Evolutionary conservation across 2,329 filamentous ascomycete species (phyloP).

Genomic region (Pyricularia sp.): DNA sequence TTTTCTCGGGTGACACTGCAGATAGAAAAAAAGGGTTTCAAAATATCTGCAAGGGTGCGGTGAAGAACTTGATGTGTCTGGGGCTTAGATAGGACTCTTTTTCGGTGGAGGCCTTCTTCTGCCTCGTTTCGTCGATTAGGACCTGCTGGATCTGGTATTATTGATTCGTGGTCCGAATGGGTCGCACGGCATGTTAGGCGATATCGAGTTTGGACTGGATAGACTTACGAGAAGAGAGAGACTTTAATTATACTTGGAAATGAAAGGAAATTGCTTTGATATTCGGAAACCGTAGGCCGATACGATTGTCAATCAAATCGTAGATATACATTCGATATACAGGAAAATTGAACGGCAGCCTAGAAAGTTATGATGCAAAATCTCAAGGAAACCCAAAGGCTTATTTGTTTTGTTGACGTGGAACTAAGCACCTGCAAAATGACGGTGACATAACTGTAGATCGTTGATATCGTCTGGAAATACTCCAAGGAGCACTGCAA

Average conservation of each 20-base stretch:
- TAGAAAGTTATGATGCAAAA: not conserved
- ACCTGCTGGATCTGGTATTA: not conserved
- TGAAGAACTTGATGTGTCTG: not conserved
- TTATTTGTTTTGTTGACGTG: not conserved
- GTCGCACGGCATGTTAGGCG: not conserved
- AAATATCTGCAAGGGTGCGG: not conserved
- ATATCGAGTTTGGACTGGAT: not conserved
- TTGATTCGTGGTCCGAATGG: not conserved
- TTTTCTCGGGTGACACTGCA: not conserved
- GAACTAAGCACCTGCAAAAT: not conserved
- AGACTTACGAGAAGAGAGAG: not conserved
- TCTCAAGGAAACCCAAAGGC: not conserved
- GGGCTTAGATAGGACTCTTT: not conserved
- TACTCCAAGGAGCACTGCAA: not conserved
- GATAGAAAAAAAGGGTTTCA: not conserved
- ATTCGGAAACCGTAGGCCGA: not conserved
- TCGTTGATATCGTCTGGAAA: not conserved
- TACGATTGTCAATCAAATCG: not conserved
- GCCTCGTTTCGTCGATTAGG: not conserved
- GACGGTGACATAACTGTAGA: not conserved
- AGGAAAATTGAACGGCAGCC: not conserved
- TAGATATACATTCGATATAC: not conserved
- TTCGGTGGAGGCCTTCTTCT: not conserved
- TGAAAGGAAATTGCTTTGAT: not conserved
- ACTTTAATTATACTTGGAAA: not conserved